A percentile compares a stretch with the other conserved stretches of the same genome.
These are phyloP conservation scores for Raphidocelis subcapitata DNA, from an alignment of 139 green algal genomes.

Conservation along the genomic window DNA sequence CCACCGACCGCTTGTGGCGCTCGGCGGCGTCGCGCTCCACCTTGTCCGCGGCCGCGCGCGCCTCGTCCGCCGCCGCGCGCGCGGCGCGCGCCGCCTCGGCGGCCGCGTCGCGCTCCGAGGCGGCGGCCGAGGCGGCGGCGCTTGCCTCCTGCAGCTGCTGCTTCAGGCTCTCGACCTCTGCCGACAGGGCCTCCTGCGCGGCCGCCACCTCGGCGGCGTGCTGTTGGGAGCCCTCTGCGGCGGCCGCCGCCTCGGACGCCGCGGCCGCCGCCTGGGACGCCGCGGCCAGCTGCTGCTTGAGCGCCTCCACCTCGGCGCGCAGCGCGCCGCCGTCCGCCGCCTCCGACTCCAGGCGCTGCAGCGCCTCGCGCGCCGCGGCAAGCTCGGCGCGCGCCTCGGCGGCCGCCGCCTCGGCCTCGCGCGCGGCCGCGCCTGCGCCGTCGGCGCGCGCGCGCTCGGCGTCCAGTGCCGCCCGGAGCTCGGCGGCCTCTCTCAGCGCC, in stretches of 20 bases:
- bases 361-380: too few relatives aligned
- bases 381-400: too few relatives aligned
- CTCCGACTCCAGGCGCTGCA: too few relatives aligned
- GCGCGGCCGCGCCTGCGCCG: background rate
- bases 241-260: too few relatives aligned
- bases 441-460: background rate
- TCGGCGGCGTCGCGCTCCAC: constrained; percentile 4
- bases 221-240: too few relatives aligned
- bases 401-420: background rate
- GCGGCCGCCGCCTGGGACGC: too few relatives aligned
- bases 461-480: background rate
- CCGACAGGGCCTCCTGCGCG: too few relatives aligned
- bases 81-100: constrained; percentile 7
- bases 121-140: background rate
- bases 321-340: too few relatives aligned
- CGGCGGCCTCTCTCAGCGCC: background rate
- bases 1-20: constrained; percentile 13
- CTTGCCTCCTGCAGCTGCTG: background rate
- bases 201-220: too few relatives aligned
- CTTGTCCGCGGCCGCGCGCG: background rate
- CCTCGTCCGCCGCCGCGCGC: background rate
- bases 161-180: too few relatives aligned
- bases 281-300: too few relatives aligned
- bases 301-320: too few relatives aligned
- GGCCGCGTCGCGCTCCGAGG: background rate